Evolutionary conservation across 78 protist species (phyloP), one percentile per base, ranked within the genome.

Genomic region (Corallochytrium limacisporum): DNA sequence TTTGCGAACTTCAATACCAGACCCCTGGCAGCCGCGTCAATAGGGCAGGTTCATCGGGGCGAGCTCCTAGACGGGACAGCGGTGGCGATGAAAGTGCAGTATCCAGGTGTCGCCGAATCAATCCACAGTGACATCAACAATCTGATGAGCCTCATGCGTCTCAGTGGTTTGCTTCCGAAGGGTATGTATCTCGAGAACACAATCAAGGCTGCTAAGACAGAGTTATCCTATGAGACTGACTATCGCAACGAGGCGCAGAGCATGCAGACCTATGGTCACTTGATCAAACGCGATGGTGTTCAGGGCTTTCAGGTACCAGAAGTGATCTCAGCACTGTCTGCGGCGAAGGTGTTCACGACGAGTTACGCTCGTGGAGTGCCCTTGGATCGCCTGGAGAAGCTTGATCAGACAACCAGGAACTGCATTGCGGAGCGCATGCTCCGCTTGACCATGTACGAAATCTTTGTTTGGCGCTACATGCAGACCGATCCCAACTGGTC

Each of bases 401-500:
- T 42, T 18, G 42, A 5, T 15, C 62, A 55, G 42, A 62, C 28
- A 3, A 10, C 37, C 38, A 62, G 86, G 12, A 57, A 81, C 67
- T 10, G 12, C 26, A 60, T 74, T 42, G 26, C 72, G 3, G 35
- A 57, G 38, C 60, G 56, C 29, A 26, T 84, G 8, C 38, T 84
- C 32, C 35, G 71, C 24, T 77, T 88, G 6, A 68, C 84, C 36
- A 24, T 88, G 8, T 43, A 46, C 1, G 94, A 89, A 50, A 37
- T 86, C 18, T 89, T 85, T 63, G 51, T 59, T 13, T 87, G 72
- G 35, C 60, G 60, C 32, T 66, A 62, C n/a, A 86, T 89, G 93
- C 88, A 89, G 69, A 79, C 84, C 20, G 94, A 89, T 43, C 94
- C 94, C 10, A 87, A 89, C 50, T 89, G 80, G 81, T 37, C 77